A percentile compares a stretch with the other conserved stretches of the same genome.
These are phyloP conservation scores for Backusella luteola DNA, from an alignment of 192 early-diverging fungal species.

Conservation along the genomic window DNA sequence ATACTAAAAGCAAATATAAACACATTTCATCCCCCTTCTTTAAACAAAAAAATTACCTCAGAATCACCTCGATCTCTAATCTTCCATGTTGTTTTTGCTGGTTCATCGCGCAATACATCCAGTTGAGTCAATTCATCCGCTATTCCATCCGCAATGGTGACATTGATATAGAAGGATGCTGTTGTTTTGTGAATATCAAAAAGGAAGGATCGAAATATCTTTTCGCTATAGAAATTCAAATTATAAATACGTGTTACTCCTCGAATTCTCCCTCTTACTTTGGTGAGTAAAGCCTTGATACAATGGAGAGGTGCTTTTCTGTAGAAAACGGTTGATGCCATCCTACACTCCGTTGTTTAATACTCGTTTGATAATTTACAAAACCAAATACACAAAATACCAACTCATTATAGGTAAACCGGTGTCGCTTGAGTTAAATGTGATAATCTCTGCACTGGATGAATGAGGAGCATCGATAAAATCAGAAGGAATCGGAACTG, in stretches of 20 bases:
- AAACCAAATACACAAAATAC: neutral
- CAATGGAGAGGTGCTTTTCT: neutral
- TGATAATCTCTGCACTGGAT: neutral
- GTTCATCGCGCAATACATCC: neutral
- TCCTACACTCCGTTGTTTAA: neutral
- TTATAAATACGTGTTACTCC: neutral
- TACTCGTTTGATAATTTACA: neutral
- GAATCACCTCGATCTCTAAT: slow-evolving; percentile 11
- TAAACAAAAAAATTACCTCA: neutral
- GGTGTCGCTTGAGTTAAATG: neutral
- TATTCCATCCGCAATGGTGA: slow-evolving; percentile 14
- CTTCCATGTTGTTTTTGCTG: neutral
- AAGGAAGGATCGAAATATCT: slow-evolving; percentile 13
- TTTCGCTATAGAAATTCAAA: neutral
- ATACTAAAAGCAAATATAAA: neutral
- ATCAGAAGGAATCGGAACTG: slow-evolving; percentile 6
- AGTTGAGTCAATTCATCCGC: neutral
- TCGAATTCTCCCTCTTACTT: neutral
- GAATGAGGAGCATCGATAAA: slow-evolving; percentile 19
- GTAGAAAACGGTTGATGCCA: slow-evolving; percentile 18
- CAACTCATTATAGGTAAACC: slow-evolving; percentile 15
- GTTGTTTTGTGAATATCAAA: slow-evolving; percentile 11
- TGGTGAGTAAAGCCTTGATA: slow-evolving; percentile 19
- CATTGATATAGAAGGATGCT: neutral
- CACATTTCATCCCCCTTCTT: neutral